Evolutionary conservation across 108 stramenopile species (phyloP).

Genomic region (Nannochloropsis granulata): DNA sequence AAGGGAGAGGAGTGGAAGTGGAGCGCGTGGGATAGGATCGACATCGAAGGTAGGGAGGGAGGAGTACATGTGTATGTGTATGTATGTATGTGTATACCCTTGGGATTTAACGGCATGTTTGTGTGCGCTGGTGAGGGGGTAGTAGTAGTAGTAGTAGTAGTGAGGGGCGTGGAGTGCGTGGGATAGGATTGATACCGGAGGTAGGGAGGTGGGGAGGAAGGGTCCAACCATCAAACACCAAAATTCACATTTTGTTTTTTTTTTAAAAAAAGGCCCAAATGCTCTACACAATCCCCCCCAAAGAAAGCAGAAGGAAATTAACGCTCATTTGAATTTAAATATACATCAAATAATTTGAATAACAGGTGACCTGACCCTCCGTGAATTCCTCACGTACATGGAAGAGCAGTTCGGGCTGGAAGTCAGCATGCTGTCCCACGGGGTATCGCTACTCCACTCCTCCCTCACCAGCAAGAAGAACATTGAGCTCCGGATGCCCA

Average conservation of each 20-base stretch:
- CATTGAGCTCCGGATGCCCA: conserved; percentile 75
- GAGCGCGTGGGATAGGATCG: conserved; percentile 92
- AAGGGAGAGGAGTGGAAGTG: conserved; percentile 85
- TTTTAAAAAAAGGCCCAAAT: no score
- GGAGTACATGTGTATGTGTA: background rate
- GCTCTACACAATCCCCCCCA: no score
- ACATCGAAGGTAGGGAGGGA: conserved; percentile 51
- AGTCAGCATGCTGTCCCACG: conserved; percentile 88
- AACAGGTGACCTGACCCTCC: conserved; percentile 59
- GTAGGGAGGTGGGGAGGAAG: background rate
- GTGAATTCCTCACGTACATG: conserved; percentile 74
- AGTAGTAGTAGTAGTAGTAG: conserved; percentile 54
- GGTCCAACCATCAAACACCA: background rate
- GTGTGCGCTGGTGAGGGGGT: conserved; percentile 49
- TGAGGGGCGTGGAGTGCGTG: conserved; percentile 94
- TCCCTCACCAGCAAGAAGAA: conserved; percentile 95
- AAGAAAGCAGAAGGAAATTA: no score
- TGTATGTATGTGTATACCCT: no score
- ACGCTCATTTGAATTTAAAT: no score
- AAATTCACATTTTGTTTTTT: background rate
- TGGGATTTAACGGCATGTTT: no score
- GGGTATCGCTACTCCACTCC: conserved; percentile 84
- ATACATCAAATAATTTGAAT: background rate
- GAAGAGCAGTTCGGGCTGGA: conserved; percentile 84
- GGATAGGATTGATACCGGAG: conserved; percentile 76